Percentiles rank a stretch among this genome's conserved stretches.
Evolutionary conservation across 257 asterid genomes (phyloP).

Genomic region (Jacaranda copaia): DNA sequence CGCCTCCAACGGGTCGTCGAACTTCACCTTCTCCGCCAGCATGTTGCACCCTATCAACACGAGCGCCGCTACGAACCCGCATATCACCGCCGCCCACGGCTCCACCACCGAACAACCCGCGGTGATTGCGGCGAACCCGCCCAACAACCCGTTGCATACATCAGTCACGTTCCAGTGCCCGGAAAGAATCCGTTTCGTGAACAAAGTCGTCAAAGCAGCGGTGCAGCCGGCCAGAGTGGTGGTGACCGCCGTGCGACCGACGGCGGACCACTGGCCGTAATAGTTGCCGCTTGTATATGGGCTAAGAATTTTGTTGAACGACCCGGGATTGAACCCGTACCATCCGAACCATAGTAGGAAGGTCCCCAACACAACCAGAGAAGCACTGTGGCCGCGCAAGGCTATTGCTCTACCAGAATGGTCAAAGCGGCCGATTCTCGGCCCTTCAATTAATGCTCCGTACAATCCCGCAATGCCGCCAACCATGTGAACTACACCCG

Average conservation of each 20-base stretch:
- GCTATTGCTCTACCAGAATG: conserved; percentile 73
- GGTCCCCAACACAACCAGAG: conserved; percentile 77
- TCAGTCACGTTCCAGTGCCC: conserved; percentile 97
- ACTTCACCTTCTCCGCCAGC: conserved; percentile 66
- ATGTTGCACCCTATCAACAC: conserved; percentile 81
- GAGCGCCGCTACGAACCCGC: conserved; percentile 87
- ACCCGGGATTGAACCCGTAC: conserved; percentile 61
- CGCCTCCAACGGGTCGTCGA: conserved; percentile 92
- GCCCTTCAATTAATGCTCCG: conserved; percentile 86
- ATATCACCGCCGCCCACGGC: conserved; percentile 92
- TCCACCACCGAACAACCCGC: conserved; percentile 93
- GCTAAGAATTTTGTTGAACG: conserved; percentile 60
- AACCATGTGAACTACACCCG: too few relatives aligned
- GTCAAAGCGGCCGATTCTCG: conserved; percentile 85
- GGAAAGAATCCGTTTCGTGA: conserved; percentile 70
- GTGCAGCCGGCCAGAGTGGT: conserved; percentile 93
- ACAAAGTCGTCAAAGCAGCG: conserved; percentile 84
- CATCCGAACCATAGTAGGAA: conserved; percentile 69
- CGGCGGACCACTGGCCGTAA: conserved; percentile 97
- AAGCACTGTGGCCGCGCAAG: conserved; percentile 80
- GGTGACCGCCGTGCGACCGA: conserved; percentile 91
- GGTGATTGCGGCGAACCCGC: conserved; percentile 94
- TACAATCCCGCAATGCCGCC: conserved; percentile 63
- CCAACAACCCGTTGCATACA: conserved; percentile 86
- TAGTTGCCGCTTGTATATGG: conserved; percentile 53